These are phyloP conservation scores for Sphagnurus paluster DNA, from an alignment of 1,284 basidiomycete genomes.

Conservation along the genomic window DNA sequence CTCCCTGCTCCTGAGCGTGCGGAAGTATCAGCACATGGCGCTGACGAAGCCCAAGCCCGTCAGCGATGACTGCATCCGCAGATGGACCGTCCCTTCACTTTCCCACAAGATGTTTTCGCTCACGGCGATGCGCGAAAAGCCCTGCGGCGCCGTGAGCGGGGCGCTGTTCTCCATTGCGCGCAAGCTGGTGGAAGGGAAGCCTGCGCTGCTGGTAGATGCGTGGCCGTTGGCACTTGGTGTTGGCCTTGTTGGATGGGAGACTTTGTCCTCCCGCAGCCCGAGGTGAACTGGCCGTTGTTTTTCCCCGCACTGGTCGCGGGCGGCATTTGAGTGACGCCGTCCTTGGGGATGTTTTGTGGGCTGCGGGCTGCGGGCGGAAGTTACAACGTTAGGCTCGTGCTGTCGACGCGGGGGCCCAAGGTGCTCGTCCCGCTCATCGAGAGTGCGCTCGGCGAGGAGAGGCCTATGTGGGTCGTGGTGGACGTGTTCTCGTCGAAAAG, in stretches of 20 bases:
- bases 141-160: constrained; percentile 51
- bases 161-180: constrained; percentile 49
- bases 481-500: constrained; percentile 26
- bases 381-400: constrained; percentile 42
- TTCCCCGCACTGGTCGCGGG: constrained; percentile 37
- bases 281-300: not conserved
- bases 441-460: constrained; percentile 15
- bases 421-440: constrained; percentile 41
- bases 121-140: constrained; percentile 55
- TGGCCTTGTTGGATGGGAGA: constrained; percentile 38
- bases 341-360: constrained; percentile 48
- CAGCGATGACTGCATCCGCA: constrained; percentile 66
- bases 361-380: constrained; percentile 23
- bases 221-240: constrained; percentile 36
- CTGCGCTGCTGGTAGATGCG: no score
- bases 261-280: constrained; percentile 32
- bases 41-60: constrained; percentile 42
- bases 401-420: constrained; percentile 52
- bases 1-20: constrained; percentile 45
- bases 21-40: constrained; percentile 52
- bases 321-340: constrained; percentile 61
- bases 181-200: constrained; percentile 34
- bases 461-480: constrained; percentile 21
- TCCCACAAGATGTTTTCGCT: constrained; percentile 33
- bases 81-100: constrained; percentile 57